Conservation (phyloP, 2,329 filamentous ascomycete genomes). For the Geosmithia putterillii region DNA sequence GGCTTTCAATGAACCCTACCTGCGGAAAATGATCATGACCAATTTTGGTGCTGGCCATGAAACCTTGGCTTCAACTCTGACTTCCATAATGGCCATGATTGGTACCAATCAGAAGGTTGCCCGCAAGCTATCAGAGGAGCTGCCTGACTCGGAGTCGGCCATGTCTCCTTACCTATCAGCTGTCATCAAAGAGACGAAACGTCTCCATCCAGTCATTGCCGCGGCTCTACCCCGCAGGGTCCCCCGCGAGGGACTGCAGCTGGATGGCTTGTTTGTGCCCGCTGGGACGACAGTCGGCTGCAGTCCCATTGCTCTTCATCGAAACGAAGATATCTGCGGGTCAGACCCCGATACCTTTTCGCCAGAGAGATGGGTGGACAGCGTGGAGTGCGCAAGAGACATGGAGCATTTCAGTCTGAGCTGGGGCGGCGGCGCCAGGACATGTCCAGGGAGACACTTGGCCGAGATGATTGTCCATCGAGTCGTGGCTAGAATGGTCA, state of each 20-base stretch:
- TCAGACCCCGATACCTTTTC: slow-evolving; percentile 26
- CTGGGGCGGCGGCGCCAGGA: slow-evolving; percentile 38
- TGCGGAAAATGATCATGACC: slow-evolving; percentile 38
- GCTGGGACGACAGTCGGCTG: slow-evolving; percentile 36
- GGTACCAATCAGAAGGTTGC: slow-evolving; percentile 23
- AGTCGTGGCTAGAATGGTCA: slow-evolving; percentile 25
- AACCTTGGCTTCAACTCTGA: slow-evolving; percentile 39
- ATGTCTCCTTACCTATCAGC: slow-evolving; percentile 23
- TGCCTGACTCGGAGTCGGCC: slow-evolving; percentile 10
- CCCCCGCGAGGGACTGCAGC: slow-evolving; percentile 18
- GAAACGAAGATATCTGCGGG: slow-evolving; percentile 36
- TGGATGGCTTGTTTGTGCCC: slow-evolving; percentile 28
- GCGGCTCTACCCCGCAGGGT: slow-evolving; percentile 37
- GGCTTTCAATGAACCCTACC: slow-evolving; percentile 32
- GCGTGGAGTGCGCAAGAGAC: slow-evolving; percentile 12
- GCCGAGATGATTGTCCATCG: slow-evolving; percentile 38
- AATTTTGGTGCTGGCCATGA: slow-evolving; percentile 45
- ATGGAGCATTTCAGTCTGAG: slow-evolving; percentile 37
- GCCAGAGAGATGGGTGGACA: slow-evolving; percentile 34
- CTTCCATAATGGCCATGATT: slow-evolving; percentile 33
- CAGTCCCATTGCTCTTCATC: slow-evolving; percentile 36
- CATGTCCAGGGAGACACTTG: slow-evolving; percentile 36
- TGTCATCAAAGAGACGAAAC: slow-evolving; percentile 36
- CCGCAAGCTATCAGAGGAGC: slow-evolving; percentile 17
- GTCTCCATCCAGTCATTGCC: slow-evolving; percentile 36